Conservation (phyloP, 768 basidiomycete genomes). For the Mrakia frigida region DNA sequence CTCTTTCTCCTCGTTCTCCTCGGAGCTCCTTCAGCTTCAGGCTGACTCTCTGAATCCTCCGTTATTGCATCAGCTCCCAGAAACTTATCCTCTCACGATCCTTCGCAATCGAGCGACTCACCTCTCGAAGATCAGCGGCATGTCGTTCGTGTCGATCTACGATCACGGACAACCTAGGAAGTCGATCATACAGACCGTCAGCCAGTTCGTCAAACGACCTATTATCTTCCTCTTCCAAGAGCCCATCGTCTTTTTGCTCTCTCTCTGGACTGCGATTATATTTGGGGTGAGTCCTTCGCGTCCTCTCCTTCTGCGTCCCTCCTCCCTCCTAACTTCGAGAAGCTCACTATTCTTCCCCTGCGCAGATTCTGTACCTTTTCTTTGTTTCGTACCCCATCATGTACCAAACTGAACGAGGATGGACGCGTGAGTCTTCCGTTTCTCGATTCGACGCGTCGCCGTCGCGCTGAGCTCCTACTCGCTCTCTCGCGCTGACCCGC, state of each 20-base stretch:
- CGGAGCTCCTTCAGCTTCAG: not conserved
- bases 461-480: not conserved
- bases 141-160: not conserved
- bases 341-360: not conserved
- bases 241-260: not conserved
- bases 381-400: not conserved
- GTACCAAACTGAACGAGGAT: not conserved
- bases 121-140: not conserved
- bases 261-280: not conserved
- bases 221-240: not conserved
- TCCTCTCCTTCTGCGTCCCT: not conserved
- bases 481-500: not conserved
- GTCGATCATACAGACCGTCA: not conserved
- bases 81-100: not conserved
- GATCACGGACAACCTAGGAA: not conserved
- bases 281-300: not conserved
- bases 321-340: not conserved
- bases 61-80: not conserved
- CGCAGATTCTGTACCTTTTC: not conserved
- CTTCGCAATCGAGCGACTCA: not conserved
- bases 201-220: not conserved
- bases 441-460: not conserved
- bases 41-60: not conserved
- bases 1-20: not conserved
- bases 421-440: not conserved